A percentile compares a stretch with the other conserved stretches of the same genome.
Conservation (phyloP, 805 yeast species). For the Kuraishia cidri region DNA sequence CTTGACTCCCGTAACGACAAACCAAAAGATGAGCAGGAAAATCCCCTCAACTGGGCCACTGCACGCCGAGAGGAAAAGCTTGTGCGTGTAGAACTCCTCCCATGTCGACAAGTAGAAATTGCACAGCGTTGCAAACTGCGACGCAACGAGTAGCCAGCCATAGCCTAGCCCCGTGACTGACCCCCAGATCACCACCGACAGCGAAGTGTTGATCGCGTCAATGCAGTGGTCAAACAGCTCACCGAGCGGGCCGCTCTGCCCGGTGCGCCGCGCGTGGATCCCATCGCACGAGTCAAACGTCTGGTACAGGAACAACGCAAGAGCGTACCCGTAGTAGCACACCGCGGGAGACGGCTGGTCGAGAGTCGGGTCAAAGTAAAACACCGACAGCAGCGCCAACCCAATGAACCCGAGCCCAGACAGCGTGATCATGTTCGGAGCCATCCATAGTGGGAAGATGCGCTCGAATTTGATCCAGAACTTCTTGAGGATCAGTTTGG, state of each 20-base stretch:
- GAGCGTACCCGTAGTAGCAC: constrained; percentile 70
- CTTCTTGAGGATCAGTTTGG: constrained; percentile 69
- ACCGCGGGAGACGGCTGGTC: constrained; percentile 55
- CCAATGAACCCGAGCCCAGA: constrained; percentile 69
- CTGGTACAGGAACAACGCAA: constrained; percentile 83
- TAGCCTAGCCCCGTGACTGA: constrained; percentile 75
- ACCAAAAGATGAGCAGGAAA: constrained; percentile 46
- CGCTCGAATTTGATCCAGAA: constrained; percentile 72
- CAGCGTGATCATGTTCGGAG: constrained; percentile 87
- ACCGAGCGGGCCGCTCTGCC: constrained; percentile 92
- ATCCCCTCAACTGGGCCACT: constrained; percentile 97
- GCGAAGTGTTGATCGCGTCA: constrained; percentile 59
- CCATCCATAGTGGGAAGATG: constrained; percentile 79
- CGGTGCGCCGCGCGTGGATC: constrained; percentile 88
- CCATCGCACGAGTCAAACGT: constrained; percentile 97
- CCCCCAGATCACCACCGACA: constrained; percentile 65
- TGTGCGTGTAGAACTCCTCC: constrained; percentile 93
- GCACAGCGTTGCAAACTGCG: constrained; percentile 67
- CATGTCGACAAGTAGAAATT: constrained; percentile 88
- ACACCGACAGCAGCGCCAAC: constrained; percentile 51
- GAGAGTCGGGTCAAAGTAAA: constrained; percentile 67
- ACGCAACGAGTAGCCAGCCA: constrained; percentile 45
- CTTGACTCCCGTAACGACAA: constrained; percentile 49
- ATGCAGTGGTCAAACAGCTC: constrained; percentile 89
- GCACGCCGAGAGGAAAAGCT: constrained; percentile 63